These are phyloP conservation scores for Sparassis latifolia DNA, from an alignment of 1,284 basidiomycete genomes.

Conservation along the genomic window DNA sequence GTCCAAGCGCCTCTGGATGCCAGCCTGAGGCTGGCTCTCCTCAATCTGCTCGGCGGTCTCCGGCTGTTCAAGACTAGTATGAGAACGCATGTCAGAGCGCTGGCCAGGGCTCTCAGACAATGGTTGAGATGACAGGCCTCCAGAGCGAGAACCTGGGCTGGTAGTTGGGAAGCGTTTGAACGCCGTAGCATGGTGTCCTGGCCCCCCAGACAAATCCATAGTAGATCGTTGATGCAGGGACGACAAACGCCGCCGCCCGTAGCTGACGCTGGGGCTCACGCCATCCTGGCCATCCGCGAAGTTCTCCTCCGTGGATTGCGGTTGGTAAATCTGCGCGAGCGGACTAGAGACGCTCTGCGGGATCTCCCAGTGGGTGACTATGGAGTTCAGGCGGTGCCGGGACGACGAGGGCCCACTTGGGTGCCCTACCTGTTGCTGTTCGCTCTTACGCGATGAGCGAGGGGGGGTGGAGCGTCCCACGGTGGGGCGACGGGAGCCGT, in stretches of 20 bases:
- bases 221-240: slow-evolving; percentile 30
- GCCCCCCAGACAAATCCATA: slow-evolving; percentile 7
- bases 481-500: slow-evolving; percentile 24
- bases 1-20: slow-evolving; percentile 40
- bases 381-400: slow-evolving; percentile 41
- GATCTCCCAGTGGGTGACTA: slow-evolving; percentile 37
- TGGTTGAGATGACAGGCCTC: slow-evolving; percentile 12
- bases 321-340: slow-evolving; percentile 67
- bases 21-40: slow-evolving; percentile 24
- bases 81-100: neutral
- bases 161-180: slow-evolving; percentile 18
- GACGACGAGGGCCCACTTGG: slow-evolving; percentile 21
- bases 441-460: slow-evolving; percentile 7
- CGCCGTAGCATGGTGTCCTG: slow-evolving; percentile 5
- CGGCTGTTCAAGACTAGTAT: slow-evolving; percentile 16
- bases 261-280: slow-evolving; percentile 35
- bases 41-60: slow-evolving; percentile 39
- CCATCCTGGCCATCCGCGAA: slow-evolving; percentile 27
- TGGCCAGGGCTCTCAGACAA: slow-evolving; percentile 30
- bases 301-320: slow-evolving; percentile 49
- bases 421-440: neutral
- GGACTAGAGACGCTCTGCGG: slow-evolving; percentile 48
- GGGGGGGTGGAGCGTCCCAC: slow-evolving; percentile 11
- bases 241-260: slow-evolving; percentile 51
- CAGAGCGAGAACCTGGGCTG: slow-evolving; percentile 14